These are phyloP conservation scores for Celoporthe dispersa DNA, from an alignment of 2,329 filamentous ascomycete genomes.

Conservation along the genomic window DNA sequence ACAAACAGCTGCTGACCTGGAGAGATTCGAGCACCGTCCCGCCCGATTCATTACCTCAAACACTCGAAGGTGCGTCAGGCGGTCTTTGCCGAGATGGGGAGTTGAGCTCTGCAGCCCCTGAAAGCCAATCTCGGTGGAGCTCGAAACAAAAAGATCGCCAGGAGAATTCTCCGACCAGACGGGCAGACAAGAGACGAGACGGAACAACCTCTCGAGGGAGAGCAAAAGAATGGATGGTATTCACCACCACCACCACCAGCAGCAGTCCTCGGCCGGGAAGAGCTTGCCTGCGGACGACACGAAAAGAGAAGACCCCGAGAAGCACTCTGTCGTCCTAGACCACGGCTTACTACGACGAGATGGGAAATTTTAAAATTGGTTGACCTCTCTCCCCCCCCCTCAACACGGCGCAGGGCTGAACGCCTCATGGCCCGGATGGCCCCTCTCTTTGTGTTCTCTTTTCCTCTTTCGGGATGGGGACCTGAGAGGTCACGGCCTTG, in stretches of 20 bases:
- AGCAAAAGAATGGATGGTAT: too few relatives aligned
- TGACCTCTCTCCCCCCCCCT: too few relatives aligned
- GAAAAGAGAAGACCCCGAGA: neutral
- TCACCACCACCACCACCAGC: too few relatives aligned
- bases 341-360: neutral
- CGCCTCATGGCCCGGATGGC: conserved; percentile 1
- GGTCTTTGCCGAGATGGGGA: conserved; percentile 6
- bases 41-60: too few relatives aligned
- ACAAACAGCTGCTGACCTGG: too few relatives aligned
- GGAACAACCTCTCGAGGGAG: too few relatives aligned
- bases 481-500: neutral
- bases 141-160: conserved; percentile 7
- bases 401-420: neutral
- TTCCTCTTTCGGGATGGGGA: neutral
- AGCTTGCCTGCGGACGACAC: neutral
- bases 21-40: too few relatives aligned
- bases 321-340: neutral
- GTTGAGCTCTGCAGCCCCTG: conserved; percentile 2
- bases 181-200: neutral
- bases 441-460: neutral
- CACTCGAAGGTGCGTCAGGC: conserved; percentile 1
- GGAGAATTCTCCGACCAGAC: neutral
- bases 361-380: neutral
- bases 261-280: neutral
- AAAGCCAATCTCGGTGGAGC: conserved; percentile 9